Evolutionary conservation across 2,329 filamentous ascomycete genomes (phyloP), one percentile per base, ranked within the genome.

Genomic region (Cordyceps tenuipes): DNA sequence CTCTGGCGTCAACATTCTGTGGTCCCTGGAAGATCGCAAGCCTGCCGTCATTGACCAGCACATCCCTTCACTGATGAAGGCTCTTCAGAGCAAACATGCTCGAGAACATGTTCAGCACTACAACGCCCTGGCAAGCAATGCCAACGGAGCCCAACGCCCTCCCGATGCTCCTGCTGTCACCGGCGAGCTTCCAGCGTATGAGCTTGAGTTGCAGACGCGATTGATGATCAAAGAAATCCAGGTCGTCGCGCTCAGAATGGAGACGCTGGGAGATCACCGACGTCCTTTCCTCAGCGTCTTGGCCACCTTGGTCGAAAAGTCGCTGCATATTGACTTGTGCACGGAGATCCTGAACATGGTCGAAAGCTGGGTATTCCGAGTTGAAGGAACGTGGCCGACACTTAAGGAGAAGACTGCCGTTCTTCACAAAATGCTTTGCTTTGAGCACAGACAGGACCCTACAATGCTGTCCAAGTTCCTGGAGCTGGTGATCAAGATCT

Each of bases 331-430:
- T 61, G 82, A 85, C 21, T 82, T 99, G 8, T 97, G 94, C 72
- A 88, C 90, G 68, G 96, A 96, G 76, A 92, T 99, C 59, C 77
- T 99, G 31, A 85, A 88, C 55, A 93, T 99, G 83, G 93, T 97
- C 4, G 93, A 97, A 71, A 83, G 82, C 36, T 99, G 95, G 95
- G 90, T 99, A 6, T 99, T 99, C 78, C 85, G 91, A 65, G 94
- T 91, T 0, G 92, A 91, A 61, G 94, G 96, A 64, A 94, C 91
- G 2, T 97, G 94, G 82, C 94, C 94, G 0, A 99, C 94, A 0
- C 81, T 99, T 1, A 99, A 99, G 73, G 95, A 99, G 75, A 99
- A 99, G 78, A 97, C 93, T 0, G 95, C 95, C 1, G 94, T 99
- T 1, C 77, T 99, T n/a, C 92, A 96, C 68, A 99, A 99, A 76